Evolutionary conservation across 257 asterid species (phyloP).

Genomic region (Gentiana macrophylla): DNA sequence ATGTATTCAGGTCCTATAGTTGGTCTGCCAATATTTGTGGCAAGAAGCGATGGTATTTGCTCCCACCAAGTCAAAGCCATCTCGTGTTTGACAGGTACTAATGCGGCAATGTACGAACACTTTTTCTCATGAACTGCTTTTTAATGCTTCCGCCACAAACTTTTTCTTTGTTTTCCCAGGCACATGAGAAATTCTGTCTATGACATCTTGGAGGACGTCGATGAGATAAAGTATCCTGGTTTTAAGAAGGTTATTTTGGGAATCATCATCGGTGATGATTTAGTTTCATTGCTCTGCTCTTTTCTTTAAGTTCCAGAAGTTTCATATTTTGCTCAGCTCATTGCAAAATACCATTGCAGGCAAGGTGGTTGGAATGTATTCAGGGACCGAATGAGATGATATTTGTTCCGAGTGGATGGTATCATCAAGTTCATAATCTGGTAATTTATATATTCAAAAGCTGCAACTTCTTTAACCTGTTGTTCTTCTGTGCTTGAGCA

Average conservation of each 20-base stretch:
- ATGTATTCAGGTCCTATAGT: constrained; percentile 94
- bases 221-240: constrained; percentile 53
- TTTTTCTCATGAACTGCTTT: constrained; percentile 1
- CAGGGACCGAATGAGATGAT: constrained; percentile 77
- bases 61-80: constrained; percentile 67
- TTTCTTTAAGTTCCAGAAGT: not conserved
- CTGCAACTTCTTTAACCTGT: not conserved
- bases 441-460: constrained; percentile 23
- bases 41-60: constrained; percentile 81
- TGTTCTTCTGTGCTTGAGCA: no score
- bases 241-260: constrained; percentile 53
- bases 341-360: constrained; percentile 26
- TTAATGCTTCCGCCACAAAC: not conserved
- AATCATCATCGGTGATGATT: constrained; percentile 6
- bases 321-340: not conserved
- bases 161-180: constrained; percentile 24
- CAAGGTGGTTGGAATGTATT: constrained; percentile 82
- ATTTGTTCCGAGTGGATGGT: constrained; percentile 98
- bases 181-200: constrained; percentile 66
- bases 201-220: constrained; percentile 66
- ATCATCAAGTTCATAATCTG: constrained; percentile 95
- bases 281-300: not conserved
- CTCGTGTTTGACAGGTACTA: constrained; percentile 70
- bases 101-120: not conserved
- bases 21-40: constrained; percentile 99